A percentile compares a stretch with the other conserved stretches of the same genome.
Evolutionary conservation across 2,329 filamentous ascomycete species (phyloP).

Genomic region (Cytospora piceicola): DNA sequence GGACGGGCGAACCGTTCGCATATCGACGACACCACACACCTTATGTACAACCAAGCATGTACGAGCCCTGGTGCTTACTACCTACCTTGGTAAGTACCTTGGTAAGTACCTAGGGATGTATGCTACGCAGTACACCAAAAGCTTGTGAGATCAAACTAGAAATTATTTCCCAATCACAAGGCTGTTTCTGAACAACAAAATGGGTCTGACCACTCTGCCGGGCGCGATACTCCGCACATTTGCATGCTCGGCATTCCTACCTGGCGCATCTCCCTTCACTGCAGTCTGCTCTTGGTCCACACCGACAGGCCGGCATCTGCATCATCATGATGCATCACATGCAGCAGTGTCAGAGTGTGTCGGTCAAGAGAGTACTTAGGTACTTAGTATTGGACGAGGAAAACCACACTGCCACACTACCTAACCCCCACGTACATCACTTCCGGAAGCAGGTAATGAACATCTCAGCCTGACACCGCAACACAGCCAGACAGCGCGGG

Average conservation of each 20-base stretch:
- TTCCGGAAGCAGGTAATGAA: not conserved
- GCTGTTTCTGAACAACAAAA: not conserved
- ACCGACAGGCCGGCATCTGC: conserved; percentile 25
- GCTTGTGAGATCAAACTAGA: conserved; percentile 13
- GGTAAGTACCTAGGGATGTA: too few species aligned
- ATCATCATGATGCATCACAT: conserved; percentile 29
- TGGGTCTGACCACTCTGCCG: conserved; percentile 17
- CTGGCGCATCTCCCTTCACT: conserved; percentile 12
- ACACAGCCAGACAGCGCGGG: not conserved
- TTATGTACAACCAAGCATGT: not conserved
- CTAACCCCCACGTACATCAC: not conserved
- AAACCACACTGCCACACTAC: not conserved
- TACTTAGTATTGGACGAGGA: not conserved
- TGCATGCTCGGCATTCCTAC: conserved; percentile 21
- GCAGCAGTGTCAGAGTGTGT: conserved; percentile 8
- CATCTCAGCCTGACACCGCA: not conserved
- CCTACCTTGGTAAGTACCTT: not conserved
- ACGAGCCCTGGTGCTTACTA: conserved; percentile 9
- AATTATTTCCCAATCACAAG: conserved; percentile 10
- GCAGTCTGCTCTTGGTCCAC: conserved; percentile 10
- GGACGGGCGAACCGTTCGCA: conserved; percentile 4
- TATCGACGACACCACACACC: conserved; percentile 19
- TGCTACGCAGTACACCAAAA: not conserved
- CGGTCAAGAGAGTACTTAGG: conserved; percentile 14
- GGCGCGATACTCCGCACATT: conserved; percentile 24